Percentiles rank a stretch among this genome's conserved stretches.
These are phyloP conservation scores for Auxenochlorella protothecoides DNA, from an alignment of 139 green algal genomes.

Conservation along the genomic window DNA sequence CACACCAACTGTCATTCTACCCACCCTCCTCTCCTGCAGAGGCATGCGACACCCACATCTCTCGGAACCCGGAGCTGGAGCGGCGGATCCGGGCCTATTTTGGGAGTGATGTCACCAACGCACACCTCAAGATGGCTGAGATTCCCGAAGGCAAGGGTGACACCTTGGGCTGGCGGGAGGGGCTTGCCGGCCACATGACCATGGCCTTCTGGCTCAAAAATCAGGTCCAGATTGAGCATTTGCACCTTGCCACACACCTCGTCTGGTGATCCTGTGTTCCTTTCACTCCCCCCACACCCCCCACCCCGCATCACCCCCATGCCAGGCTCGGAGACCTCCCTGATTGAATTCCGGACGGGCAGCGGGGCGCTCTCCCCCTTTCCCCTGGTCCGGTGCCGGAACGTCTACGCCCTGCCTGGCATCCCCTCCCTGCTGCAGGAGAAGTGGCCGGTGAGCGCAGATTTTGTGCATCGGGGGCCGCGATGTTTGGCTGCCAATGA, in stretches of 20 bases:
- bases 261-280: too few species aligned
- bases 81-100: constrained; percentile 48
- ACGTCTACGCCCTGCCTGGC: constrained; percentile 75
- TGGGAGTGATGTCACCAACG: constrained; percentile 43
- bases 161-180: too few species aligned
- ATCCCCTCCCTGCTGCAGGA: constrained; percentile 57
- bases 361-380: constrained; percentile 43
- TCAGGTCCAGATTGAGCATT: too few species aligned
- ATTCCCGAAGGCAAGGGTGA: constrained; percentile 15
- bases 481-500: background rate
- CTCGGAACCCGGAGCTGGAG: constrained; percentile 36
- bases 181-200: too few species aligned
- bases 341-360: constrained; percentile 35
- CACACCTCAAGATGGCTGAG: constrained; percentile 85
- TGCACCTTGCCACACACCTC: too few species aligned
- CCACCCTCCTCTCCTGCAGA: constrained; percentile 2
- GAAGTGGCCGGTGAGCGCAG: constrained; percentile 43
- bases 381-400: constrained; percentile 59
- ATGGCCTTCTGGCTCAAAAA: too few species aligned
- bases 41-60: constrained; percentile 19
- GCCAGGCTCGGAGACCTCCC: constrained; percentile 19
- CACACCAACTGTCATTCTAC: too few species aligned
- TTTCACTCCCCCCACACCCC: too few species aligned
- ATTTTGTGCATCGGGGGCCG: background rate
- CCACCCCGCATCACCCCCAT: too few species aligned